Conservation (phyloP, 2,329 filamentous ascomycete genomes). For the Exophiala oligosperma region DNA sequence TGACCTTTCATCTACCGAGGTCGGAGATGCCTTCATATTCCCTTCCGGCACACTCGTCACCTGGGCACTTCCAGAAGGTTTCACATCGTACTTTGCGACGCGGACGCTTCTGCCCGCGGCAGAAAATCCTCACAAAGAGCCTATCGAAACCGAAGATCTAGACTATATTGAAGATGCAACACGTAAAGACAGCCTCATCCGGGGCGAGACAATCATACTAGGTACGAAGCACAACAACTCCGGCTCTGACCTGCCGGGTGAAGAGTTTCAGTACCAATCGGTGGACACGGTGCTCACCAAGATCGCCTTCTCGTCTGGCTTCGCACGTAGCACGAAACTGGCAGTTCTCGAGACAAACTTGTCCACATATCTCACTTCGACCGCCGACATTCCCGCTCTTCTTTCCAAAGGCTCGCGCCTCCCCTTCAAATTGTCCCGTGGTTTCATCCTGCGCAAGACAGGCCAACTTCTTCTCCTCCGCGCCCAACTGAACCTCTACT, state of each 20-base stretch:
- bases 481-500: conserved; percentile 94
- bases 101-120: conserved; percentile 74
- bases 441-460: conserved; percentile 88
- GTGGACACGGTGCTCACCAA: conserved; percentile 77
- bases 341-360: conserved; percentile 85
- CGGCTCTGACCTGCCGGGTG: conserved; percentile 11
- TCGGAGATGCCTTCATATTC: conserved; percentile 92
- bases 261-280: conserved; percentile 31
- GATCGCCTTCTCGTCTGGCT: conserved; percentile 91
- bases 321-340: conserved; percentile 90
- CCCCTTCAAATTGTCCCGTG: conserved; percentile 59
- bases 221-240: conserved; percentile 63
- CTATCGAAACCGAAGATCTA: conserved; percentile 83
- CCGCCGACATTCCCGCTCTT: conserved; percentile 75
- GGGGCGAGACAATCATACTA: conserved; percentile 84
- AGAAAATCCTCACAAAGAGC: conserved; percentile 68
- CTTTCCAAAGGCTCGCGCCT: conserved; percentile 67
- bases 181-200: conserved; percentile 73
- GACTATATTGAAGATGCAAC: conserved; percentile 77
- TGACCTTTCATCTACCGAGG: conserved; percentile 44
- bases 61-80: conserved; percentile 80
- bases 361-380: conserved; percentile 81
- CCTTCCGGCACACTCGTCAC: conserved; percentile 90
- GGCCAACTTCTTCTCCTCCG: conserved; percentile 87
- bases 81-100: conserved; percentile 69